Percentiles rank a stretch among this genome's conserved stretches.
Evolutionary conservation across 2,329 filamentous ascomycete genomes (phyloP).

Genomic region (Westerdykella sp.): DNA sequence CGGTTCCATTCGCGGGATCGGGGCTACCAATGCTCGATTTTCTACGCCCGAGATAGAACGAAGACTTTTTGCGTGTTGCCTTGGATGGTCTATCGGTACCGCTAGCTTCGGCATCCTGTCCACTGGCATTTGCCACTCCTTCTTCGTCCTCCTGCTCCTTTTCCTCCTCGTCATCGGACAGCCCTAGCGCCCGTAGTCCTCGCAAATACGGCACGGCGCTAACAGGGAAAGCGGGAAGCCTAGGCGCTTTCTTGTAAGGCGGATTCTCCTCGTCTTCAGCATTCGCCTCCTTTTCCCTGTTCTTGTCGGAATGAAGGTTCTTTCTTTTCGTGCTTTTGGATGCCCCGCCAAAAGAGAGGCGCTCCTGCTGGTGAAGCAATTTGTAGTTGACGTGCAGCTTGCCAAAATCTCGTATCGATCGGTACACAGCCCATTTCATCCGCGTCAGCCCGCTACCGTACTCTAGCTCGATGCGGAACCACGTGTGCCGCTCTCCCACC

Average conservation of each 20-base stretch:
- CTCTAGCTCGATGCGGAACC: slow-evolving; percentile 88
- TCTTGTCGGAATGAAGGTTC: slow-evolving; percentile 2
- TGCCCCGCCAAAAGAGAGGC: slow-evolving; percentile 47
- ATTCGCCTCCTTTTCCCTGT: slow-evolving; percentile 12
- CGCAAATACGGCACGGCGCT: slow-evolving; percentile 86
- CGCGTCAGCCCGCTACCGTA: slow-evolving; percentile 92
- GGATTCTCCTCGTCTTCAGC: slow-evolving; percentile 16
- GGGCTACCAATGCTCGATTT: slow-evolving; percentile 49
- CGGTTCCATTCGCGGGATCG: slow-evolving; percentile 20
- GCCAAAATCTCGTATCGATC: slow-evolving; percentile 81
- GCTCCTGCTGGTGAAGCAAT: slow-evolving; percentile 74
- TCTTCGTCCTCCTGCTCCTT: slow-evolving; percentile 62
- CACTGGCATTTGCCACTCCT: slow-evolving; percentile 47
- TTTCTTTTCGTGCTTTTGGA: slow-evolving; percentile 2
- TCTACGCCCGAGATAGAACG: slow-evolving; percentile 53
- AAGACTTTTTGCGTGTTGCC: slow-evolving; percentile 49
- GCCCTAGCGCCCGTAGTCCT: slow-evolving; percentile 62
- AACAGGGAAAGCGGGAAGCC: slow-evolving; percentile 83
- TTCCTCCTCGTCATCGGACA: slow-evolving; percentile 60
- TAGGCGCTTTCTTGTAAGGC: slow-evolving; percentile 47
- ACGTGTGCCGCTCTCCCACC: slow-evolving; percentile 62
- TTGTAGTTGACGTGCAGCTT: slow-evolving; percentile 94
- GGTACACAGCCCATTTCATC: slow-evolving; percentile 92
- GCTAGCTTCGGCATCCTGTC: slow-evolving; percentile 59
- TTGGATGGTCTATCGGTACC: slow-evolving; percentile 57